phyloP scores from a whole-genome alignment of 495 filamentous ascomycete species.

The Trichoderma asperelloides region DNA sequence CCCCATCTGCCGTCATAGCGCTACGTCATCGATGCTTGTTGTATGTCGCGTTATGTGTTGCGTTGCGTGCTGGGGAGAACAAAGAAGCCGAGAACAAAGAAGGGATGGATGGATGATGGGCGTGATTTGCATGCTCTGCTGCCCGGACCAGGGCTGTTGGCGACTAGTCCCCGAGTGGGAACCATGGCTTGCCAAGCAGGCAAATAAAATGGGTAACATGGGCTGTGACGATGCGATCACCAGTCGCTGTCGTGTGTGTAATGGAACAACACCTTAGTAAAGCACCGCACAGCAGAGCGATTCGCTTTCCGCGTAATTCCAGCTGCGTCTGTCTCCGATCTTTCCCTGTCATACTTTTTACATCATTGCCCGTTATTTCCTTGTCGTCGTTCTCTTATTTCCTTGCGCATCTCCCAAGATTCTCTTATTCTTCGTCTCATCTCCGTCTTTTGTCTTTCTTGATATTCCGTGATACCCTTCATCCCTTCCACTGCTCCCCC shows the following conservation, averaged over 20 bases:
- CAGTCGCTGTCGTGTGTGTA: too few relatives aligned
- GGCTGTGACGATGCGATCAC: too few relatives aligned
- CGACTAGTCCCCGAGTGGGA: too few relatives aligned
- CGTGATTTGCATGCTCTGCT: too few relatives aligned
- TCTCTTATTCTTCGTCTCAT: not conserved
- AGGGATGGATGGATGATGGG: too few relatives aligned
- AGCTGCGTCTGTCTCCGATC: not conserved
- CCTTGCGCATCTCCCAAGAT: too few relatives aligned
- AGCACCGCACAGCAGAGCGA: not conserved
- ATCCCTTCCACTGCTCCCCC: not conserved
- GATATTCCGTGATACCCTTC: not conserved
- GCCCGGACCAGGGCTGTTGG: too few relatives aligned
- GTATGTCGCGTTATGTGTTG: too few relatives aligned
- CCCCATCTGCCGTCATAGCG: not conserved
- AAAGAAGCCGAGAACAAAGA: too few relatives aligned
- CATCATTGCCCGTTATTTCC: not conserved
- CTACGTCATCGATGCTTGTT: not conserved
- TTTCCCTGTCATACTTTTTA: not conserved
- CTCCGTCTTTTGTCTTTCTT: not conserved
- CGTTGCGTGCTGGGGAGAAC: not conserved
- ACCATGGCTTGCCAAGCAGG: too few relatives aligned
- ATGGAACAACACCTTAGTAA: too few relatives aligned
- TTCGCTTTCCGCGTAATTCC: not conserved
- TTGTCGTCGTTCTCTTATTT: not conserved
- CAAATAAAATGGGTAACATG: too few relatives aligned